phyloP scores from a whole-genome alignment of 140 eudicot genomes.

The Bidens hawaiensis region DNA sequence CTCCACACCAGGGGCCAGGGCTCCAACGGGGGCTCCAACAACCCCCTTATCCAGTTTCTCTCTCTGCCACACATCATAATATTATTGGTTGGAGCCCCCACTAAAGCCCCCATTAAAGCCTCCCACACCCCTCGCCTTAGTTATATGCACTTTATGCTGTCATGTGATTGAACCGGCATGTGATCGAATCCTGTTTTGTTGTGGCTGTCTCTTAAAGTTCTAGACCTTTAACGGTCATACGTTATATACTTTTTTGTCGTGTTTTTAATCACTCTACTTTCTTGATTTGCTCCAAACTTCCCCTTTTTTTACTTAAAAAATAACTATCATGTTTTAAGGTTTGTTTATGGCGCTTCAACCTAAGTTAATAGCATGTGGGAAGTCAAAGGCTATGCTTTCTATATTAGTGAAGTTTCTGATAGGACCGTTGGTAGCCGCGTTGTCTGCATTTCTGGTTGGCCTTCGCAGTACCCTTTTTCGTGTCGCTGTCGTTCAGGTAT shows the following conservation, averaged over 20 bases:
- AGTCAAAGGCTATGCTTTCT: constrained; percentile 18
- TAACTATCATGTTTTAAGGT: constrained; percentile 10
- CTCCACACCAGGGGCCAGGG: too few species aligned
- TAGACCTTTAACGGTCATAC: too few species aligned
- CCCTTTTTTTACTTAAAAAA: not conserved
- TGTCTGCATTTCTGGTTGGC: constrained; percentile 15
- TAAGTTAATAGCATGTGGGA: constrained; percentile 30
- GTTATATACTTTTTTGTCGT: not conserved
- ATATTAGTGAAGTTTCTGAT: constrained; percentile 20
- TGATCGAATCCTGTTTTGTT: too few species aligned
- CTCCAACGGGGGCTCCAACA: too few species aligned
- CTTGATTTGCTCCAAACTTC: not conserved
- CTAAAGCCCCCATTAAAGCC: too few species aligned
- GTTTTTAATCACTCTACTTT: not conserved
- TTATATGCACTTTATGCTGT: too few species aligned
- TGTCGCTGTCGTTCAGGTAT: constrained; percentile 28
- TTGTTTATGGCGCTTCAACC: constrained; percentile 40
- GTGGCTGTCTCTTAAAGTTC: too few species aligned
- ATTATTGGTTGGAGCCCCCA: too few species aligned
- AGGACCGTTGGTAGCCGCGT: constrained; percentile 22
- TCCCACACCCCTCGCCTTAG: too few species aligned
- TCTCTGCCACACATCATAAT: too few species aligned
- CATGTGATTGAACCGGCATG: too few species aligned
- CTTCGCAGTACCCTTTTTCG: constrained; percentile 18
- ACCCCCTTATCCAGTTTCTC: too few species aligned